These are phyloP conservation scores for Calocybe cyanea DNA, from an alignment of 768 basidiomycete species.

Conservation along the genomic window DNA sequence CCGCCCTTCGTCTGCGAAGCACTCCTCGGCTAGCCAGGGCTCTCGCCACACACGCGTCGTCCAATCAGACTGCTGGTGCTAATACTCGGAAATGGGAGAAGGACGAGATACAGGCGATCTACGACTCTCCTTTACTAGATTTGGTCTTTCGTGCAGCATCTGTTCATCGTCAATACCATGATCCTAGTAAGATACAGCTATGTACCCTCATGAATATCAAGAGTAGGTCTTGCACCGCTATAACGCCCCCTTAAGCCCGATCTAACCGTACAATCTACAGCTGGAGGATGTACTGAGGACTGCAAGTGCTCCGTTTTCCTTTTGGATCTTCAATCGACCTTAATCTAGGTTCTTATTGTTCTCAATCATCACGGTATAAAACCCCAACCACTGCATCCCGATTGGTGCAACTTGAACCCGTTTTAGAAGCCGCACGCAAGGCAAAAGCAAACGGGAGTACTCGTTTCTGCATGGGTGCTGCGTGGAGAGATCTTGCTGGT, in stretches of 20 bases:
- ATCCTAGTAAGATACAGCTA: slow-evolving; percentile 88
- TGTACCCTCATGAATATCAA: slow-evolving; percentile 99
- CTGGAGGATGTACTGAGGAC: slow-evolving; percentile 94
- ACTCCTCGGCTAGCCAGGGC: slow-evolving; percentile 35
- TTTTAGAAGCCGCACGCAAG: slow-evolving; percentile 86
- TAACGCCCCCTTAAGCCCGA: slow-evolving; percentile 21
- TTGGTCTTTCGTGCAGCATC: slow-evolving; percentile 84
- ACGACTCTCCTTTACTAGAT: slow-evolving; percentile 81
- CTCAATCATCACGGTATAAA: slow-evolving; percentile 91
- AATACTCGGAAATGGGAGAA: slow-evolving; percentile 61
- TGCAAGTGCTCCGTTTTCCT: slow-evolving; percentile 48
- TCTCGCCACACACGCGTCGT: slow-evolving; percentile 60
- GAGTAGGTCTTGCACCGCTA: slow-evolving; percentile 51
- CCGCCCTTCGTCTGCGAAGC: slow-evolving; percentile 18
- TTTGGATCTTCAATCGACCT: slow-evolving; percentile 3
- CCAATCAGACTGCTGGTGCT: slow-evolving; percentile 32
- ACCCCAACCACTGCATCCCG: slow-evolving; percentile 87
- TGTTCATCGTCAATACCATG: slow-evolving; percentile 83
- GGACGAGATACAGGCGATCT: slow-evolving; percentile 80
- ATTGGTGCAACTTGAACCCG: slow-evolving; percentile 86
- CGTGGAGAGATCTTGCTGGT: slow-evolving; percentile 93
- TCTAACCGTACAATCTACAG: slow-evolving; percentile 33
- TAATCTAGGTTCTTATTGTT: slow-evolving; percentile 85
- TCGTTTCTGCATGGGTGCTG: slow-evolving; percentile 98
- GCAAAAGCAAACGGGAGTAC: slow-evolving; percentile 97